Evolutionary conservation across 768 basidiomycete genomes (phyloP), one percentile per base, ranked within the genome.

Genomic region (Pleurotus salmoneostramineus): DNA sequence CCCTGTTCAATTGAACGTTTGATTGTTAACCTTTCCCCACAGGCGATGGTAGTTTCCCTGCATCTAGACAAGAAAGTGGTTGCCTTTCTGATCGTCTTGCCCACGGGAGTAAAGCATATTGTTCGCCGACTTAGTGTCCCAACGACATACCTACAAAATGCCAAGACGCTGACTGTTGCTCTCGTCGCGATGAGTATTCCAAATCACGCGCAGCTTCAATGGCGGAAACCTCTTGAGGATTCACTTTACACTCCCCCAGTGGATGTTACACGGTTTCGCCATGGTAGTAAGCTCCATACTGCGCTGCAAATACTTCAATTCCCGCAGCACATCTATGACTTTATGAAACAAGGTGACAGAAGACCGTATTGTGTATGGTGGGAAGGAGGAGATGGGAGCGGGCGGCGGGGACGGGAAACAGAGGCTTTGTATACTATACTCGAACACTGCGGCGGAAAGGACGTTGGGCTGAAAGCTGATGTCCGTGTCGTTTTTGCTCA

Each of bases 401-500:
- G 57, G 14, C 58, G 59, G n/a, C 63, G 66, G 31, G 73, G 73
- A 14, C 51, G 77, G 46, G 84, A 87, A 61, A 79, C 78, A 6
- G 21, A 52, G 4, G 59, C 74, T 32, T 76, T 89, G 8, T 64
- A 69, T 10, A 62, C 64, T 1, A 69, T 88, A 15, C 64, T 89
- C 56, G 68, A 74, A 32, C 71, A 75, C 52, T 79, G 73, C 57
- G 66, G 71, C 21, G 80, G 81, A 10, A 67, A 66, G 45, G 59
- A 71, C 58, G 74, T 71, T 14, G 71, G 73, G 8, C 58, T 68
- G 59, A 73, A 76, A 42, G 67, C 68, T 21, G 76, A 79, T 49
- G 71, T 73, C 21, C 68, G 83, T 8, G 69, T 83, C 21, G 65
- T 90, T n/a, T 91, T 91, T 59, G 76, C 89, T 21, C 86, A 91